These are phyloP conservation scores for Fusarium scirpi DNA, from an alignment of 2,329 filamentous ascomycete species.

Conservation along the genomic window DNA sequence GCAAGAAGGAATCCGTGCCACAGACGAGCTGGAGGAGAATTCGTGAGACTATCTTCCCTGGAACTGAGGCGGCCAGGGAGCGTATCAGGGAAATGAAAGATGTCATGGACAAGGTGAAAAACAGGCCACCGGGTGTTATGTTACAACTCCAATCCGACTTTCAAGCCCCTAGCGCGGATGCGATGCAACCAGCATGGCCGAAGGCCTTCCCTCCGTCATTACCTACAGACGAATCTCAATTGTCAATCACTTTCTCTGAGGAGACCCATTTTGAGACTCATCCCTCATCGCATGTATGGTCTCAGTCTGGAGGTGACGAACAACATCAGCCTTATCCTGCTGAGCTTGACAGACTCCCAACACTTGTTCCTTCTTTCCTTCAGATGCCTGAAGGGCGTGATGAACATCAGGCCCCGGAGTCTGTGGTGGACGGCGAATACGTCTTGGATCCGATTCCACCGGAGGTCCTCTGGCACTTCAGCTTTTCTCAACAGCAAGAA, in stretches of 20 bases:
- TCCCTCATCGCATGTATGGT: neutral
- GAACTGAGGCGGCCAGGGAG: neutral
- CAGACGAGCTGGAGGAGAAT: slow-evolving; percentile 21
- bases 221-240: neutral
- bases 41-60: slow-evolving; percentile 11
- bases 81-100: neutral
- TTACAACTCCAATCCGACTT: neutral
- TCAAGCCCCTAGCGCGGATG: neutral
- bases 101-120: neutral
- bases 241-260: neutral
- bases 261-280: neutral
- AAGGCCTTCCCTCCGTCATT: neutral
- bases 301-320: neutral
- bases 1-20: neutral
- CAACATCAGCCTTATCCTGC: neutral
- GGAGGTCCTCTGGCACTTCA: too few species aligned
- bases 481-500: neutral
- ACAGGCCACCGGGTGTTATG: neutral
- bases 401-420: too few species aligned
- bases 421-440: too few species aligned
- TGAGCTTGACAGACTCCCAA: too few species aligned
- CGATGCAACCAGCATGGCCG: neutral
- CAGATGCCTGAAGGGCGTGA: too few species aligned
- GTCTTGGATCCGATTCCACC: too few species aligned
- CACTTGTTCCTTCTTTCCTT: too few species aligned